Evolutionary conservation across 1,284 basidiomycete genomes (phyloP).

Genomic region (Flammula alnicola): DNA sequence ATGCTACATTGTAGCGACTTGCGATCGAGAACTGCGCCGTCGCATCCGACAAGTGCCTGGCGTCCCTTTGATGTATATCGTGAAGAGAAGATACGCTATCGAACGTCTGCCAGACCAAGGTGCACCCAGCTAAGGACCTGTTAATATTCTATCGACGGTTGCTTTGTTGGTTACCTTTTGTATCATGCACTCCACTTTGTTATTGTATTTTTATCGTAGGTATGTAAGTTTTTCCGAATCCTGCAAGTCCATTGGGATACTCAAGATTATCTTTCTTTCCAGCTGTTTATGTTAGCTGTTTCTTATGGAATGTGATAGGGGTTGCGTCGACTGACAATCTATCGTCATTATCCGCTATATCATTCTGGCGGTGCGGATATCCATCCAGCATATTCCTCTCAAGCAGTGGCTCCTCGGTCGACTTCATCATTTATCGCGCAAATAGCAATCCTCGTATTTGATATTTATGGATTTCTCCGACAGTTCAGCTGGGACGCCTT

Average conservation of each 20-base stretch:
- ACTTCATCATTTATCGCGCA: not conserved
- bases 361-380: no score
- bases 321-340: no score
- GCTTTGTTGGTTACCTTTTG: conserved; percentile 8
- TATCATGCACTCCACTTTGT: conserved; percentile 4
- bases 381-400: no score
- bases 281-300: no score
- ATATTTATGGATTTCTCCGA: no score
- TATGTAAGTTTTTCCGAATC: not conserved
- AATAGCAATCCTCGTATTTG: not conserved
- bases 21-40: conserved; percentile 92
- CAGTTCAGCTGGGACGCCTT: no score
- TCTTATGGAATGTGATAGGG: no score
- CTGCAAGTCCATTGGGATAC: not conserved
- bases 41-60: conserved; percentile 94
- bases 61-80: conserved; percentile 96
- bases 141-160: not conserved
- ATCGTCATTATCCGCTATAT: no score
- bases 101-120: conserved; percentile 93
- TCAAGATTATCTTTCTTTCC: no score
- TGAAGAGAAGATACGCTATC: conserved; percentile 87
- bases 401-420: no score
- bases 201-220: conserved; percentile 14
- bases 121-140: conserved; percentile 50
- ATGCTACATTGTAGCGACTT: conserved; percentile 98